These are phyloP conservation scores for Oenanthe sinensis DNA, from an alignment of 129 eudicot species.

Conservation along the genomic window DNA sequence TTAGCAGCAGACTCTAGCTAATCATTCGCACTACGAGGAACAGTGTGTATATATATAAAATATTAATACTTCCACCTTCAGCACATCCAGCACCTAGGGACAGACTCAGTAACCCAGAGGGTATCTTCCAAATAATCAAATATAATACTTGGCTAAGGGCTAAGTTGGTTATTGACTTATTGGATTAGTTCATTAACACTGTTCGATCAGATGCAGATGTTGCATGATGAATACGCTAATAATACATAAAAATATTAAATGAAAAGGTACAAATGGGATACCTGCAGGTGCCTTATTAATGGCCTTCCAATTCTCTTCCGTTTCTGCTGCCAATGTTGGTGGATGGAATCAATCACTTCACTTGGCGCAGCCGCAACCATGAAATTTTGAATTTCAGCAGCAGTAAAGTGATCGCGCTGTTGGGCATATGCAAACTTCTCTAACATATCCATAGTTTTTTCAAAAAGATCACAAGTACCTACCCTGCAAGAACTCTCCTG, in stretches of 20 bases:
- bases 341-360: conserved; percentile 42
- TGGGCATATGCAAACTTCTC: conserved; percentile 69
- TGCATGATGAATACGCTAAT: no score
- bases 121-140: no score
- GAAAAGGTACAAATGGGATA: conserved; percentile 4
- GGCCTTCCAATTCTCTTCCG: conserved; percentile 74
- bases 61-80: no score
- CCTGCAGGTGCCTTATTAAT: conserved; percentile 82
- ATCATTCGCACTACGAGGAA: no score
- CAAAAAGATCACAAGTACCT: conserved; percentile 57
- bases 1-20: no score
- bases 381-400: conserved; percentile 54
- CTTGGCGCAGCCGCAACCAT: conserved; percentile 35
- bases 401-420: conserved; percentile 43
- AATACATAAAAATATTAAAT: neutral
- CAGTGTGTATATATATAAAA: no score
- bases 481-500: conserved; percentile 23
- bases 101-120: no score
- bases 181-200: no score
- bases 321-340: conserved; percentile 75
- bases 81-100: no score
- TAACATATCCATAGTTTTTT: conserved; percentile 70
- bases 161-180: no score
- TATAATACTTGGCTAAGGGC: no score
- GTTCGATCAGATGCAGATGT: no score